A percentile compares a stretch with the other conserved stretches of the same genome.
Conservation (phyloP, 257 asterid species). For the Striga asiatica region DNA sequence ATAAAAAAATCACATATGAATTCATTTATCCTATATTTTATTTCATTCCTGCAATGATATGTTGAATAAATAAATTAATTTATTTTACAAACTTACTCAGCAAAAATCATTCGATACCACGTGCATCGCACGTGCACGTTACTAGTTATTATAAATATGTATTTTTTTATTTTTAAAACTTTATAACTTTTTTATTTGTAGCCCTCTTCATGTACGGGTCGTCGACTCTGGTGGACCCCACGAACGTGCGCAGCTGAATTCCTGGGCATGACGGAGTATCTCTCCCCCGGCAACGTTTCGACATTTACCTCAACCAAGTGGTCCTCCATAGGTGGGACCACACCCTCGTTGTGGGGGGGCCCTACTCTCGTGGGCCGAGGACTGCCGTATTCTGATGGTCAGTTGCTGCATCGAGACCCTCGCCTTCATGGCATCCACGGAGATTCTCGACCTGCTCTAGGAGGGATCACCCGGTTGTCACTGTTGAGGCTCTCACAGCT, state of each 20-base stretch:
- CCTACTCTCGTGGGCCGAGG: constrained; percentile 62
- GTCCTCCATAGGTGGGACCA: constrained; percentile 62
- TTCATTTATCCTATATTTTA: too few relatives aligned
- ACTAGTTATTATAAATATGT: too few relatives aligned
- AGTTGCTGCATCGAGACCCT: constrained; percentile 75
- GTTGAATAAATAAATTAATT: too few relatives aligned
- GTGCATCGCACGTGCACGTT: too few relatives aligned
- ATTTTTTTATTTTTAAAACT: too few relatives aligned
- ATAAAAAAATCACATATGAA: too few relatives aligned
- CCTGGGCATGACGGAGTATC: constrained; percentile 40
- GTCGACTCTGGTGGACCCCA: constrained; percentile 47
- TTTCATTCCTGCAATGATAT: too few relatives aligned
- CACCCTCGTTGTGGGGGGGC: constrained; percentile 49
- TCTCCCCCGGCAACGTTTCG: constrained; percentile 51
- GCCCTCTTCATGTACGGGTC: constrained; percentile 63
- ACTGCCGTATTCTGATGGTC: constrained; percentile 44
- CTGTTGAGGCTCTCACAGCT: constrained; percentile 32
- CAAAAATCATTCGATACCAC: too few relatives aligned
- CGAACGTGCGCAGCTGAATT: constrained; percentile 68
- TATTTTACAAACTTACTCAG: too few relatives aligned
- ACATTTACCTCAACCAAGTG: constrained; percentile 62
- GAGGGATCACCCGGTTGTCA: constrained; percentile 45
- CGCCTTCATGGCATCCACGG: constrained; percentile 88
- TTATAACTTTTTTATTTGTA: too few relatives aligned
- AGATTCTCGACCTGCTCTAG: constrained; percentile 78